These are phyloP conservation scores for Acanthamoeba sp. DNA, from an alignment of 208 protist genomes.

Conservation along the genomic window DNA sequence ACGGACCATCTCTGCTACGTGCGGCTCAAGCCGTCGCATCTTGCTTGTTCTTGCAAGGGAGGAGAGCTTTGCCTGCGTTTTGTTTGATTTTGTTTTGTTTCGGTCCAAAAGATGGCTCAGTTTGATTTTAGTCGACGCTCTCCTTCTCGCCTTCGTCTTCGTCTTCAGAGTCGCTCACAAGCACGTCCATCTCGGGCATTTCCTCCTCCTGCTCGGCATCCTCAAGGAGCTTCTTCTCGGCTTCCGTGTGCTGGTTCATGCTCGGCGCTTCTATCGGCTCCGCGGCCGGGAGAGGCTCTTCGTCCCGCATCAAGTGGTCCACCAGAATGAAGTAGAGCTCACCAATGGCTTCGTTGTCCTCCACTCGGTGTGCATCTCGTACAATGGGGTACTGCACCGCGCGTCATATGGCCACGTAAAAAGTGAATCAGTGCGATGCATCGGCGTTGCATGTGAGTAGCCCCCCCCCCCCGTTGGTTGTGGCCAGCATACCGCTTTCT, in stretches of 20 bases:
- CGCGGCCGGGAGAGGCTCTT: not conserved
- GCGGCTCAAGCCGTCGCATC: not conserved
- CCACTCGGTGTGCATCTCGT: slow-evolving; percentile 1
- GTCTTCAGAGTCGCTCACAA: slow-evolving; percentile 40
- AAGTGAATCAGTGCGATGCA: not conserved
- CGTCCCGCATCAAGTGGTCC: slow-evolving; percentile 56
- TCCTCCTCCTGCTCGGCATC: not conserved
- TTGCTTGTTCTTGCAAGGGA: not conserved
- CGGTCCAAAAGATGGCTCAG: no score
- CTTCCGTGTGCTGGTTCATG: not conserved
- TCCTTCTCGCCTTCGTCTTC: slow-evolving; percentile 18
- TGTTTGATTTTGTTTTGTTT: not conserved
- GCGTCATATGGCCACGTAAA: no score
- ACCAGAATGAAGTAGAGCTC: slow-evolving; percentile 43
- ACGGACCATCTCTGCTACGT: slow-evolving; percentile 7
- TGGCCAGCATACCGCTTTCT: slow-evolving; percentile 35
- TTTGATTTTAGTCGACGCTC: slow-evolving; percentile 3
- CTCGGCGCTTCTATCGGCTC: not conserved
- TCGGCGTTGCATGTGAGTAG: no score
- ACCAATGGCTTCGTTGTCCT: slow-evolving; percentile 7
- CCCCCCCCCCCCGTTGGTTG: no score
- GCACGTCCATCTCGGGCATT: slow-evolving; percentile 20
- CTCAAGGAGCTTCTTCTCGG: not conserved
- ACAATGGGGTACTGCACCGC: slow-evolving; percentile 30
- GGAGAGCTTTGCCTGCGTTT: not conserved